Conservation (phyloP, 2,329 filamentous ascomycete species). For the Monosporascus sp. region DNA sequence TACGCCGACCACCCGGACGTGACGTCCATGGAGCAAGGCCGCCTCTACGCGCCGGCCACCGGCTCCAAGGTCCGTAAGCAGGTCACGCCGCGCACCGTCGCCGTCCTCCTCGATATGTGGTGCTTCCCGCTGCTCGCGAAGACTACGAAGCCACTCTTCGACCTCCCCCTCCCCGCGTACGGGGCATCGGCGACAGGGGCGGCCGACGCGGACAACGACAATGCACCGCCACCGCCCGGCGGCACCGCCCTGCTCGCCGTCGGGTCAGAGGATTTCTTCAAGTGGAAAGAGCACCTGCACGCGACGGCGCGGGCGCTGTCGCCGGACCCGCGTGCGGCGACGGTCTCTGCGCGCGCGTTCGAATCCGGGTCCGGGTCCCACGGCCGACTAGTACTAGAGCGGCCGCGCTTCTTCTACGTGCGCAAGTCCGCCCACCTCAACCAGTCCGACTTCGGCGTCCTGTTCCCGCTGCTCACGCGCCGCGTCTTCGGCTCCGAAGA, state of each 20-base stretch:
- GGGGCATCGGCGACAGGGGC: constrained; percentile 38
- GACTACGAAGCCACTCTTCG: constrained; percentile 57
- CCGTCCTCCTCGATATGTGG: constrained; percentile 77
- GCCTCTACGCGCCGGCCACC: constrained; percentile 55
- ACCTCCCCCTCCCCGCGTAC: constrained; percentile 70
- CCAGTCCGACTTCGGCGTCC: constrained; percentile 76
- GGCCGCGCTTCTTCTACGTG: constrained; percentile 70
- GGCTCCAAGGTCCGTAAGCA: constrained; percentile 56
- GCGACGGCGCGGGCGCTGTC: constrained; percentile 63
- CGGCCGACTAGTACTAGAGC: constrained; percentile 2
- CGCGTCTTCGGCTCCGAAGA: constrained; percentile 52
- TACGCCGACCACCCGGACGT: constrained; percentile 50
- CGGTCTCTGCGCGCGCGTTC: constrained; percentile 36
- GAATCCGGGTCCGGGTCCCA: constrained; percentile 16
- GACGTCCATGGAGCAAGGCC: constrained; percentile 38
- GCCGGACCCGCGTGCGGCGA: constrained; percentile 40
- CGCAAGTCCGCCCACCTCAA: constrained; percentile 70
- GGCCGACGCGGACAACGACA: not conserved
- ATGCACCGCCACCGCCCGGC: constrained; percentile 31
- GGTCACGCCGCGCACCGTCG: constrained; percentile 61
- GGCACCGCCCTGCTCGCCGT: constrained; percentile 62
- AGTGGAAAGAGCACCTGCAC: constrained; percentile 69
- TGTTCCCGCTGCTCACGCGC: constrained; percentile 69
- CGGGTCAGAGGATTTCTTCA: constrained; percentile 71
- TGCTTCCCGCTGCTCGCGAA: constrained; percentile 64